Evolutionary conservation across 768 basidiomycete species (phyloP).

Genomic region (Boletus barrowsii): DNA sequence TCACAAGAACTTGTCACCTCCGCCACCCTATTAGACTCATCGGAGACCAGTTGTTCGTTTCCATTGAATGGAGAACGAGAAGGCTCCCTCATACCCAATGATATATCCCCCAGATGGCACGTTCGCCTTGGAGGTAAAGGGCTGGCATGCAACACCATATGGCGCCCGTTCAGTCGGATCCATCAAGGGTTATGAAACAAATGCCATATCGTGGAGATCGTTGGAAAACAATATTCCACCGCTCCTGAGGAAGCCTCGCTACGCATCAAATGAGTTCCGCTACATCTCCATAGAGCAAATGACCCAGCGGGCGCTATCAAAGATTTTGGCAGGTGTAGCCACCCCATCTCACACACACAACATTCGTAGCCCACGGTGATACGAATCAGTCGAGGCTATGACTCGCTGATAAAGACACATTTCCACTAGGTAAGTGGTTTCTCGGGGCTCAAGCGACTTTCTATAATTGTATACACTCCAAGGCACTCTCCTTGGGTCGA

Average conservation of each 20-base stretch:
- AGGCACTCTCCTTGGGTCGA: constrained; percentile 1
- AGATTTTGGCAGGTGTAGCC: neutral
- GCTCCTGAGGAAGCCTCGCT: neutral
- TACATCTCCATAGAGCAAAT: constrained; percentile 2
- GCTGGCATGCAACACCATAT: constrained; percentile 1
- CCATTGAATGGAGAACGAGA: neutral
- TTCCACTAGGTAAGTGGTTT: constrained; percentile 2
- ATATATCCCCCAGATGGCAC: neutral
- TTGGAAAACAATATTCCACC: neutral
- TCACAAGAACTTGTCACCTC: neutral
- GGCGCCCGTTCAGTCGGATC: neutral
- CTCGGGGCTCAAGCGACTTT: neutral
- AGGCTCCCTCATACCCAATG: neutral
- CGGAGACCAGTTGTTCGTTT: neutral
- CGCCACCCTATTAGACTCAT: neutral
- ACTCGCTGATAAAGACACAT: neutral
- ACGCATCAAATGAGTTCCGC: constrained; percentile 6
- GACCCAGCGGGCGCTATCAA: neutral
- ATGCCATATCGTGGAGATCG: constrained; percentile 12
- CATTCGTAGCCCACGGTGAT: neutral
- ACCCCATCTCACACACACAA: neutral
- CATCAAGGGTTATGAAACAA: constrained; percentile 9
- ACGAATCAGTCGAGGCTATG: constrained; percentile 20
- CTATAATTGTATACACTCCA: neutral
- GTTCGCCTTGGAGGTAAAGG: constrained; percentile 5